A percentile compares a stretch with the other conserved stretches of the same genome.
Evolutionary conservation across 192 early-diverging fungal species (phyloP).

Genomic region (Phlyctochytrium arcticum): DNA sequence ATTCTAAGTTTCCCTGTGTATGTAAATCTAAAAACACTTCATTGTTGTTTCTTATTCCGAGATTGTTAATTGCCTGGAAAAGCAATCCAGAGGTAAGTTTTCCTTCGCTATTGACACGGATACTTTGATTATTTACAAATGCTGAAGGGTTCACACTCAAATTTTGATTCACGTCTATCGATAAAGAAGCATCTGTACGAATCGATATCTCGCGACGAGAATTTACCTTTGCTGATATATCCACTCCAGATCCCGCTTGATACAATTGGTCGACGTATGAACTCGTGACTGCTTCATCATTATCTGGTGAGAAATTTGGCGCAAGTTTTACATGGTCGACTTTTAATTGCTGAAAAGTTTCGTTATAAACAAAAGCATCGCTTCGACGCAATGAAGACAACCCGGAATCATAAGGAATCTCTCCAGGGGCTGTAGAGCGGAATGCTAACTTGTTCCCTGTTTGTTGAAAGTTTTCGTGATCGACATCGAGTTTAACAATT

Average conservation of each 20-base stretch:
- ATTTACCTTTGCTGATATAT: background rate
- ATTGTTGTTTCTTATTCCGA: background rate
- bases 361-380: conserved; percentile 3
- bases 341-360: background rate
- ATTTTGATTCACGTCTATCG: background rate
- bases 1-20: background rate
- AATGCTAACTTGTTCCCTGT: too few species aligned
- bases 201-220: background rate
- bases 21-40: background rate
- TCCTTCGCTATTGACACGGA: background rate
- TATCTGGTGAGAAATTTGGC: background rate
- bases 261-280: background rate
- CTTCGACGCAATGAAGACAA: too few species aligned
- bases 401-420: too few species aligned
- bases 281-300: conserved; percentile 1
- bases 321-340: background rate
- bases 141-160: background rate
- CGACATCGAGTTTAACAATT: too few species aligned
- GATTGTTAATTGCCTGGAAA: background rate
- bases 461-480: too few species aligned
- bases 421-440: too few species aligned
- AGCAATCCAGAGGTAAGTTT: conserved; percentile 7
- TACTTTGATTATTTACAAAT: background rate
- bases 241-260: background rate
- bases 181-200: background rate